Evolutionary conservation across 169 alveolate species (phyloP).

Genomic region (Theileria equi): DNA sequence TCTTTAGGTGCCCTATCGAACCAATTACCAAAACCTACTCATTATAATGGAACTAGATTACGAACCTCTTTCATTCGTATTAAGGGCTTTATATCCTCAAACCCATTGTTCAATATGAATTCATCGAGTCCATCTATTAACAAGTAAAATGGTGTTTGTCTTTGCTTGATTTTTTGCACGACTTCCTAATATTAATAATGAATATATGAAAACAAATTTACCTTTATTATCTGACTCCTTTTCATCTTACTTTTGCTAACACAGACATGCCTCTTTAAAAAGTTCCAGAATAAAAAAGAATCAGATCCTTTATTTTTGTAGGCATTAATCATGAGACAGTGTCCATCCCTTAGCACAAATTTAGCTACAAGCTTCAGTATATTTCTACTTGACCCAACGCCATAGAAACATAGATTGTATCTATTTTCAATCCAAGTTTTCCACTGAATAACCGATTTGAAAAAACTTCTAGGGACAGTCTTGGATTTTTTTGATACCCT

Average conservation of each 20-base stretch:
- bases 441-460: slow-evolving; percentile 16
- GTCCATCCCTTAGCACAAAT: slow-evolving; percentile 55
- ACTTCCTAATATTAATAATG: slow-evolving; percentile 1
- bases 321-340: slow-evolving; percentile 23
- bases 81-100: not conserved
- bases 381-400: slow-evolving; percentile 54
- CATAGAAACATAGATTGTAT: slow-evolving; percentile 40
- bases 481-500: not conserved
- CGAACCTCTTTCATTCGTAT: not conserved
- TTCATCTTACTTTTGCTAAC: not conserved
- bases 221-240: not conserved
- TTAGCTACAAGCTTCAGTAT: slow-evolving; percentile 18
- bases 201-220: not conserved
- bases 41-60: not conserved
- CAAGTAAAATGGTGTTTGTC: slow-evolving; percentile 27
- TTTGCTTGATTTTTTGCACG: not conserved
- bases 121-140: slow-evolving; percentile 39
- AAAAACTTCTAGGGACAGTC: not conserved
- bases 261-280: too few species aligned
- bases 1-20: slow-evolving; percentile 48
- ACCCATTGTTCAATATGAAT: slow-evolving; percentile 14
- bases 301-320: slow-evolving; percentile 24
- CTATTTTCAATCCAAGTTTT: slow-evolving; percentile 63
- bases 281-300: slow-evolving; percentile 17
- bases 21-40: slow-evolving; percentile 50